phyloP scores from a whole-genome alignment of 129 eudicot genomes.

The Pittosporum tobira region DNA sequence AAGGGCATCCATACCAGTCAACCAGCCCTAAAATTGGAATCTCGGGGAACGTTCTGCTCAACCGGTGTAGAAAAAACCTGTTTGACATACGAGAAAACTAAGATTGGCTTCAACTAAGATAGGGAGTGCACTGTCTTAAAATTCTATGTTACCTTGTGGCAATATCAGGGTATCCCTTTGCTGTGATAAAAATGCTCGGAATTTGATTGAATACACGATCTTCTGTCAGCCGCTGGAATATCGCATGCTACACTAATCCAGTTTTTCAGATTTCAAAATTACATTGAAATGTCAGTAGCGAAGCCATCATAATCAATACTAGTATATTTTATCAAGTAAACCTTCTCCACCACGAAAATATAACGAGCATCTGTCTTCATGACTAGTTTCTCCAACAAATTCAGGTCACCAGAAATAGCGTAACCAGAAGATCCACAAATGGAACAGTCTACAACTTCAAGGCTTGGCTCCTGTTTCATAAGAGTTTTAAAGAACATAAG shows the following conservation, averaged over 20 bases:
- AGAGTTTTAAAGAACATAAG: conserved; percentile 3
- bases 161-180: conserved; percentile 95
- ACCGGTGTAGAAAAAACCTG: conserved; percentile 86
- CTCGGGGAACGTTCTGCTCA: conserved; percentile 62
- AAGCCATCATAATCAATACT: neutral
- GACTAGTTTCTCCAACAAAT: conserved; percentile 54
- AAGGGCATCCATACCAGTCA: conserved; percentile 51
- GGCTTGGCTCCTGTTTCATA: conserved; percentile 56
- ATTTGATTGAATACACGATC: conserved; percentile 86
- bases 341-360: conserved; percentile 95
- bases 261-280: conserved; percentile 14
- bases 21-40: conserved; percentile 64
- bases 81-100: conserved; percentile 15
- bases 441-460: conserved; percentile 79
- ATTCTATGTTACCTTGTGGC: conserved; percentile 67
- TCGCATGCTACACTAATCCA: conserved; percentile 64
- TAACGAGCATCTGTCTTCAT: conserved; percentile 85
- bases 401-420: conserved; percentile 79
- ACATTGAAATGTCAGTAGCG: conserved; percentile 8
- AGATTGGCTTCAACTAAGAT: conserved; percentile 5
- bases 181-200: conserved; percentile 91
- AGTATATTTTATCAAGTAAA: conserved; percentile 2
- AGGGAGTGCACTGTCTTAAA: conserved; percentile 3
- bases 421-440: conserved; percentile 91
- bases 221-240: conserved; percentile 90